A percentile compares a stretch with the other conserved stretches of the same genome.
Conservation (phyloP, 257 asterid species). For the Solanum ossicruentum region DNA sequence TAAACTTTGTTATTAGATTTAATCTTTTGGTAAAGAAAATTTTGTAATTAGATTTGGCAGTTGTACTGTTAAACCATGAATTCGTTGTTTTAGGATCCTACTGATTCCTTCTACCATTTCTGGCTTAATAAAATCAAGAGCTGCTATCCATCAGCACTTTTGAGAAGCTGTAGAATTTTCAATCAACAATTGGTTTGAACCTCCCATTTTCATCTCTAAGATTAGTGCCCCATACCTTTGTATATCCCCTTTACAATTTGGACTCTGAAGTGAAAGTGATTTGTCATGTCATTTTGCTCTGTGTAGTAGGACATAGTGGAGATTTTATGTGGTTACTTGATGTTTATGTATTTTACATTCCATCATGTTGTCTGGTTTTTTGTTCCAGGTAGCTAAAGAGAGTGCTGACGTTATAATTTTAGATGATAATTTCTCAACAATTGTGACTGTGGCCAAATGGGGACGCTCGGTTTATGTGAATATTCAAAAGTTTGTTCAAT, state of each 20-base stretch:
- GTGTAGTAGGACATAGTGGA: neutral
- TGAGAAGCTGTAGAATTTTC: neutral
- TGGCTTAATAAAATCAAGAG: neutral
- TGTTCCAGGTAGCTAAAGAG: constrained; percentile 88
- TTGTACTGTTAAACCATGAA: neutral
- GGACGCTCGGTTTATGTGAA: constrained; percentile 93
- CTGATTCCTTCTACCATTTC: neutral
- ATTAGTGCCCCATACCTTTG: neutral
- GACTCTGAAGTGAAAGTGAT: neutral
- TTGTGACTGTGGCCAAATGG: constrained; percentile 93
- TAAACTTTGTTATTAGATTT: neutral
- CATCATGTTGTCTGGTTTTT: neutral
- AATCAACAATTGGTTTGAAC: neutral
- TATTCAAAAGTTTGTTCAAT: constrained; percentile 90
- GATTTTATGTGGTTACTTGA: neutral
- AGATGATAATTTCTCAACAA: constrained; percentile 93
- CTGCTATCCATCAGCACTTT: neutral
- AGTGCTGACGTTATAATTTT: constrained; percentile 93
- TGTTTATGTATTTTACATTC: neutral
- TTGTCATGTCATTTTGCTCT: neutral
- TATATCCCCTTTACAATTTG: neutral
- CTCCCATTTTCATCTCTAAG: neutral
- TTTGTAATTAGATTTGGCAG: neutral
- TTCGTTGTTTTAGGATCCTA: neutral
- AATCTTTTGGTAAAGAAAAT: neutral